These are phyloP conservation scores for Fraxinus angustifolia DNA, from an alignment of 305 asterid species.

Conservation along the genomic window DNA sequence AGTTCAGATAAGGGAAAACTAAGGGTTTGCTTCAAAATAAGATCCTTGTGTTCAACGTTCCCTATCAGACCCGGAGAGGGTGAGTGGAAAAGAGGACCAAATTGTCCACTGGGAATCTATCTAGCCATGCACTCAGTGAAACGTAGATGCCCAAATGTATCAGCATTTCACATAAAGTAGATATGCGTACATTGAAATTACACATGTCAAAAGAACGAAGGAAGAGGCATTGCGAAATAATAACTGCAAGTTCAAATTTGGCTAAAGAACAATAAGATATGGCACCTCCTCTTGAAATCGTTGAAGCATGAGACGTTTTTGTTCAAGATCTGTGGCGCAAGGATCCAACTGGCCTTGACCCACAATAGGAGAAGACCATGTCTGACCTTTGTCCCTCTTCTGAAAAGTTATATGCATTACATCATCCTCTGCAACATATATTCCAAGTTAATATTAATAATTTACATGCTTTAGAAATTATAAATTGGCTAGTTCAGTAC, in stretches of 20 bases:
- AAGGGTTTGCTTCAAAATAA: background rate
- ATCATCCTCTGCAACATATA: slow-evolving; percentile 71
- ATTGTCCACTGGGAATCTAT: background rate
- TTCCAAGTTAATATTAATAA: slow-evolving; percentile 5
- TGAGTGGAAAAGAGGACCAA: background rate
- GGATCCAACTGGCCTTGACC: slow-evolving; percentile 92
- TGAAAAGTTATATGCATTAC: slow-evolving; percentile 82
- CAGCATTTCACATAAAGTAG: background rate
- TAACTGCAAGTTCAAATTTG: background rate
- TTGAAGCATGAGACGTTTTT: slow-evolving; percentile 94
- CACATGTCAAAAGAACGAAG: background rate
- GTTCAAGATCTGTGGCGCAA: slow-evolving; percentile 75
- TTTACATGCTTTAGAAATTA: background rate
- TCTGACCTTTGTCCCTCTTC: slow-evolving; percentile 94
- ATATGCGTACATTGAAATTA: background rate
- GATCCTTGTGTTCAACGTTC: background rate
- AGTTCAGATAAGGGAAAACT: background rate
- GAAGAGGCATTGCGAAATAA: background rate
- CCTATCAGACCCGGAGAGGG: background rate
- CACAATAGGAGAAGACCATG: slow-evolving; percentile 87
- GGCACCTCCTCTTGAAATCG: slow-evolving; percentile 95
- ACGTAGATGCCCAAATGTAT: background rate
- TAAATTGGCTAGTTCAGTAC: background rate
- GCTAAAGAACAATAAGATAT: slow-evolving; percentile 17
- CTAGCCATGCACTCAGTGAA: background rate